Conservation (phyloP, 148 eudicot genomes). For the Amaranthus cruentus region DNA sequence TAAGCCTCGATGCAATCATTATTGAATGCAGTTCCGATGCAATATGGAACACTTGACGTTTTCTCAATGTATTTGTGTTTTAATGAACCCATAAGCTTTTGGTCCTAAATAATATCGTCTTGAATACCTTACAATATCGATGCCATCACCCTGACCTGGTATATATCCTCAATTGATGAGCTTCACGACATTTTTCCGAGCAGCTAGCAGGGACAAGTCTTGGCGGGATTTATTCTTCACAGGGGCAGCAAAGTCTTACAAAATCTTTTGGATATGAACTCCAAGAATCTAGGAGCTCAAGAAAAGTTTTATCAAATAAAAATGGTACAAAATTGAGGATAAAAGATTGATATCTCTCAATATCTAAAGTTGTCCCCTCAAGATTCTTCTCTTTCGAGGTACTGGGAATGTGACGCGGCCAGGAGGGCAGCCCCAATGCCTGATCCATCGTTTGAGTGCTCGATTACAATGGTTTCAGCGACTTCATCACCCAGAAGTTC, state of each 20-base stretch:
- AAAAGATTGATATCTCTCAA: neutral
- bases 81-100: no score
- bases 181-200: slow-evolving; percentile 14
- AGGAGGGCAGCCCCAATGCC: slow-evolving; percentile 92
- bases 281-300: slow-evolving; percentile 7
- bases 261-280: neutral
- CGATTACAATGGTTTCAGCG: slow-evolving; percentile 47
- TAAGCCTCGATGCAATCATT: no score
- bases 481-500: slow-evolving; percentile 70
- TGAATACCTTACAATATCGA: no score
- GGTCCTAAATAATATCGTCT: no score
- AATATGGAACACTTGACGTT: no score
- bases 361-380: slow-evolving; percentile 7
- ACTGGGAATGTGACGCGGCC: slow-evolving; percentile 92
- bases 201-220: slow-evolving; percentile 13
- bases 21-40: no score
- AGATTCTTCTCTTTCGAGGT: slow-evolving; percentile 36
- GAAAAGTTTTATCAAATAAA: slow-evolving; percentile 11
- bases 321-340: slow-evolving; percentile 6
- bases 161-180: neutral
- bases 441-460: slow-evolving; percentile 83
- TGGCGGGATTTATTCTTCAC: slow-evolving; percentile 22
- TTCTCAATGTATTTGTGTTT: no score
- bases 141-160: no score
- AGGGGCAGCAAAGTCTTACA: slow-evolving; percentile 6